Conservation (phyloP, 2,329 filamentous ascomycete species). For the Elsinoe fawcettii region DNA sequence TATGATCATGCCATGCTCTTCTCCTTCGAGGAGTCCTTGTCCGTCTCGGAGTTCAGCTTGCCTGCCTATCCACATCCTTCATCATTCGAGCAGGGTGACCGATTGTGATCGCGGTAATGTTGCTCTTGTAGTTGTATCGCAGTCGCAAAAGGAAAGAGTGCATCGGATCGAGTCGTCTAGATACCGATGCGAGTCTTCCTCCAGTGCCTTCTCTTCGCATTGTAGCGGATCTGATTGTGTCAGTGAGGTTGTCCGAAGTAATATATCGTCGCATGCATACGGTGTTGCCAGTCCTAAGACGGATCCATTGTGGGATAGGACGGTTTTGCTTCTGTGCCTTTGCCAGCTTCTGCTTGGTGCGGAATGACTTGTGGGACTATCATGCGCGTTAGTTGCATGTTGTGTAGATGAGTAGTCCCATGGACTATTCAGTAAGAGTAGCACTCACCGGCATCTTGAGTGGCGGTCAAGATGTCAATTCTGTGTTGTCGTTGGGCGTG, state of each 20-base stretch:
- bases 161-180: constrained; percentile 56
- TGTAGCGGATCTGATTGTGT: constrained; percentile 64
- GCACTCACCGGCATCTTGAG: constrained; percentile 20
- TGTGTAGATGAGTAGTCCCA: too few species aligned
- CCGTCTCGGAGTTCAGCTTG: neutral
- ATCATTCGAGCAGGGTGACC: neutral
- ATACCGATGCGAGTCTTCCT: constrained; percentile 99
- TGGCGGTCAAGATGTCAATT: constrained; percentile 13
- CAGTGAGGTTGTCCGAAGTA: constrained; percentile 17
- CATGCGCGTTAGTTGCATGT: neutral
- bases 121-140: neutral
- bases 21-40: neutral
- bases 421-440: neutral
- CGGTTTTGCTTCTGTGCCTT: constrained; percentile 99
- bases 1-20: constrained; percentile 12
- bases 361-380: constrained; percentile 99
- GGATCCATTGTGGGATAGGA: constrained; percentile 99
- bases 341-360: constrained; percentile 99
- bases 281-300: constrained; percentile 96
- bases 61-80: neutral
- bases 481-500: constrained; percentile 17
- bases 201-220: constrained; percentile 99
- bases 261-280: constrained; percentile 44
- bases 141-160: neutral
- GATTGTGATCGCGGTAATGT: neutral